These are phyloP conservation scores for Naganishia antarctica DNA, from an alignment of 768 basidiomycete species.

Conservation along the genomic window DNA sequence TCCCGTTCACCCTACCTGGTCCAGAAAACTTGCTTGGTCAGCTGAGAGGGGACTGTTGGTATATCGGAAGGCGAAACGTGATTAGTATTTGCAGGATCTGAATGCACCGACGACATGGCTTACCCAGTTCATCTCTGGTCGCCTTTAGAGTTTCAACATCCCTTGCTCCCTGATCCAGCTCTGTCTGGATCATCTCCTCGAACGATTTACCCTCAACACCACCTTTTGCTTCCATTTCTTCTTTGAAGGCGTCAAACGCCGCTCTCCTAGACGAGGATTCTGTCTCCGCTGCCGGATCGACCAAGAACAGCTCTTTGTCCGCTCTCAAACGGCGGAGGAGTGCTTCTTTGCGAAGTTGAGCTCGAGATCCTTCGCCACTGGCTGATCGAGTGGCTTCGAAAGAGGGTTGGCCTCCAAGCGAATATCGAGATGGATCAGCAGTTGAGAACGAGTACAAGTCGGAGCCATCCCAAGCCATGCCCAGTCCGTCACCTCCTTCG, in stretches of 20 bases:
- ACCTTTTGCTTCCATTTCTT: slow-evolving; percentile 26
- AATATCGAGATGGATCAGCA: background rate
- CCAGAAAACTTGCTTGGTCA: slow-evolving; percentile 47
- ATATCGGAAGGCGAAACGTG: too few relatives aligned
- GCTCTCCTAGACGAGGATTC: slow-evolving; percentile 43
- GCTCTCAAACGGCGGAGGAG: slow-evolving; percentile 67
- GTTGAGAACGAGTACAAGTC: slow-evolving; percentile 77
- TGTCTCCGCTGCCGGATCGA: slow-evolving; percentile 67
- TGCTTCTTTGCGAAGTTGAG: slow-evolving; percentile 60
- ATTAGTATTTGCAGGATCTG: too few relatives aligned
- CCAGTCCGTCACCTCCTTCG: slow-evolving; percentile 56
- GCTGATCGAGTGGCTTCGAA: slow-evolving; percentile 31
- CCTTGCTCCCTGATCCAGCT: slow-evolving; percentile 32
- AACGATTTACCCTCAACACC: slow-evolving; percentile 24
- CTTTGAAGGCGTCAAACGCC: slow-evolving; percentile 37
- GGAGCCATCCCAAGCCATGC: slow-evolving; percentile 66
- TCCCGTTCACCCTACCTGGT: slow-evolving; percentile 24
- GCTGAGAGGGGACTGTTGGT: slow-evolving; percentile 40
- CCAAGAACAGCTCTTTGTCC: slow-evolving; percentile 68
- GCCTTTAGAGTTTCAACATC: slow-evolving; percentile 41
- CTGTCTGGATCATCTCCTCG: slow-evolving; percentile 15
- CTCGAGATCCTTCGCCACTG: slow-evolving; percentile 53
- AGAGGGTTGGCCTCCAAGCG: background rate
- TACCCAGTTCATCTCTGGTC: slow-evolving; percentile 41
- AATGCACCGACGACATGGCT: too few relatives aligned